Base-by-base conservation (phyloP, 2,329 filamentous ascomycete species). In the Aspergillus unguis region DNA sequence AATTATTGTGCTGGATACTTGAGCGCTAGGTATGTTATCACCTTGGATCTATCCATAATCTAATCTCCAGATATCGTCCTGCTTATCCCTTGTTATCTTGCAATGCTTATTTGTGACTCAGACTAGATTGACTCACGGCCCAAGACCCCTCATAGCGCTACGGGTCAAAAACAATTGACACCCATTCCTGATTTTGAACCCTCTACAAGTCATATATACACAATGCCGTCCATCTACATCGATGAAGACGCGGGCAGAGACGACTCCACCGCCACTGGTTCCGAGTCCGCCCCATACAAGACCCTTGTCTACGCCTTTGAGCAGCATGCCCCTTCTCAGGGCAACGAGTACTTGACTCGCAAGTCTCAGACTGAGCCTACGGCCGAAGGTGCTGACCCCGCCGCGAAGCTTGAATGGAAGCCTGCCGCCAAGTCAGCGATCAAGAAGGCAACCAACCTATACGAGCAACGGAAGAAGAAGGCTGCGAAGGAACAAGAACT, bases 401-500 rank as follows among this genome's bases (percentile, higher is more conserved):
- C 80, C 49, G 80, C 80, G 49, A 81, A 83, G 59, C 73, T 86
- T 58, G 81, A 84, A 62, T 96, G 87, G 87, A 92, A 92, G 76
- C 85, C 87, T 50, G 87, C 85, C 23, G 86, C 88, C 55, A 95
- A 94, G 77, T 88, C 87, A 55, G 90, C 89, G 25, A 72, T 90
- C 68, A 96, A 95, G 79, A 95, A 95, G 75, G 88, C 87, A 3
- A 83, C 84, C 76, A 85, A 85, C 70, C 84, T 85, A 58, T 84
- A 84, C 59, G 88, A 90, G 61, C 79, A 81, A 58, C 84, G 89
- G 72, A 88, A 90, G 81, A 92, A 90, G 81, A 95, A 95, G 80
- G 80, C 87, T 41, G 83, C 83, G 62, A 91, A 90, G 75, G 87
- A 88, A 71, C 81, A 86, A 61, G 86, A 91, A 67, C 76, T 84